These are phyloP conservation scores for Climacium dendroides DNA, from an alignment of 225 moss, liverwort and hornwort genomes.

Conservation along the genomic window DNA sequence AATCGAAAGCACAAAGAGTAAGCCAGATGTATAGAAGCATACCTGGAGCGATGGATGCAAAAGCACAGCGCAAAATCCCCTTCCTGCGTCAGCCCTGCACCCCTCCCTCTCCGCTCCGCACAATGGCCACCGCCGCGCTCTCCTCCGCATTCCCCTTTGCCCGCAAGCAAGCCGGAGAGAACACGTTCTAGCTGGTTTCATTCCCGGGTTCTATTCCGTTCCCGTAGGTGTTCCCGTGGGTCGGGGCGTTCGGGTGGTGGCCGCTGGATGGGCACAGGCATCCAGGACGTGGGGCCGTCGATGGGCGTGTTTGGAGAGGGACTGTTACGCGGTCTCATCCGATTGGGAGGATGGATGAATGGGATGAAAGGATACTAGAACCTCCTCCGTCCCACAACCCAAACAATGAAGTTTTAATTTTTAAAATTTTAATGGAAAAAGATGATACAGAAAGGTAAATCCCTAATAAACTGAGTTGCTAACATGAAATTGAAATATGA, in stretches of 20 bases:
- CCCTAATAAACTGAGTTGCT: neutral
- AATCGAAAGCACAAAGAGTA: neutral
- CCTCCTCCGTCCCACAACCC: neutral
- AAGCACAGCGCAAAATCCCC: neutral
- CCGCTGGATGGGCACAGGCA: constrained; percentile 4
- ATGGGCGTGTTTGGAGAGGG: neutral
- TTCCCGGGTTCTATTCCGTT: neutral
- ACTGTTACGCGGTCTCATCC: constrained; percentile 7
- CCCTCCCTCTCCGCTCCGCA: neutral
- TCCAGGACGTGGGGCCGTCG: neutral
- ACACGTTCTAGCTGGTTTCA: neutral
- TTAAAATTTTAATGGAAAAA: neutral
- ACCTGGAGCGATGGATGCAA: constrained; percentile 4
- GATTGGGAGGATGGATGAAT: neutral
- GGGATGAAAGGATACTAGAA: neutral
- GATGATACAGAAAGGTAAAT: neutral
- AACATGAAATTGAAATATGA: neutral
- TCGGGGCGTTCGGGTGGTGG: neutral
- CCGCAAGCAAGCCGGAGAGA: neutral
- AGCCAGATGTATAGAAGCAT: neutral
- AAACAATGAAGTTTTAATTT: neutral
- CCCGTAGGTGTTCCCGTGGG: neutral
- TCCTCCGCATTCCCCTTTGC: constrained; percentile 6
- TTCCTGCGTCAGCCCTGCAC: neutral
- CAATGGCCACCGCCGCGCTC: neutral